phyloP scores from a whole-genome alignment of 2,329 filamentous ascomycete species.

The Penicillium janthinellum region DNA sequence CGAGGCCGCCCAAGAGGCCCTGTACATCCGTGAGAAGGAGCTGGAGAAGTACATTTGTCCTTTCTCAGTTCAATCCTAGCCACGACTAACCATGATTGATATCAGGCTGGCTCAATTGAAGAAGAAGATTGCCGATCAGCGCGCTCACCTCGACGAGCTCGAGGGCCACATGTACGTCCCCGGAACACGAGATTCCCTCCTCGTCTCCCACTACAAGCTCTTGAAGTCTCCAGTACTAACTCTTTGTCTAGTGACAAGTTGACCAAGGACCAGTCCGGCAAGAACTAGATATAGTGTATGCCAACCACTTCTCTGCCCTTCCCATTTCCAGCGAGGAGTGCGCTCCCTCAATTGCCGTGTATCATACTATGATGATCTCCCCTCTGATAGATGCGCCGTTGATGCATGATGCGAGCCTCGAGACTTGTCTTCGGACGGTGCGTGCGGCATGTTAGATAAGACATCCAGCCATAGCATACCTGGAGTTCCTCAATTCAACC shows the following conservation, averaged over 20 bases:
- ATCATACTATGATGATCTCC: slow-evolving; percentile 16
- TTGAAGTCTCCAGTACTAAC: slow-evolving; percentile 11
- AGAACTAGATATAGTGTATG: slow-evolving; percentile 52
- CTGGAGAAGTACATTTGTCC: slow-evolving; percentile 67
- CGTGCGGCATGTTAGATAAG: slow-evolving; percentile 10
- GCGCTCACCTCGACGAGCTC: slow-evolving; percentile 80
- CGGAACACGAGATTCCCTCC: neutral
- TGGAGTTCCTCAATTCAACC: slow-evolving; percentile 8
- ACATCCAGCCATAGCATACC: slow-evolving; percentile 14
- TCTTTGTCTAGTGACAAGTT: slow-evolving; percentile 66
- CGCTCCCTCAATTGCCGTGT: slow-evolving; percentile 12
- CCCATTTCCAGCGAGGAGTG: neutral
- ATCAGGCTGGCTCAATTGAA: slow-evolving; percentile 68
- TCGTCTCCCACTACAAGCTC: neutral
- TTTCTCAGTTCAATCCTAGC: neutral
- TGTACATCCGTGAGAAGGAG: slow-evolving; percentile 84
- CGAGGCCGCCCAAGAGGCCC: slow-evolving; percentile 83
- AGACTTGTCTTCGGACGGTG: neutral
- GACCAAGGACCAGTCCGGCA: slow-evolving; percentile 64
- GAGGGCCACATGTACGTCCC: slow-evolving; percentile 78
- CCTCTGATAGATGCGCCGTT: slow-evolving; percentile 5
- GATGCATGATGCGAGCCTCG: slow-evolving; percentile 2
- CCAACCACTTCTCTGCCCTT: neutral
- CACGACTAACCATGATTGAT: slow-evolving; percentile 9
- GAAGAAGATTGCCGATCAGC: slow-evolving; percentile 70